Evolutionary conservation across 1,284 basidiomycete species (phyloP).

Genomic region (Wallemia hederae): DNA sequence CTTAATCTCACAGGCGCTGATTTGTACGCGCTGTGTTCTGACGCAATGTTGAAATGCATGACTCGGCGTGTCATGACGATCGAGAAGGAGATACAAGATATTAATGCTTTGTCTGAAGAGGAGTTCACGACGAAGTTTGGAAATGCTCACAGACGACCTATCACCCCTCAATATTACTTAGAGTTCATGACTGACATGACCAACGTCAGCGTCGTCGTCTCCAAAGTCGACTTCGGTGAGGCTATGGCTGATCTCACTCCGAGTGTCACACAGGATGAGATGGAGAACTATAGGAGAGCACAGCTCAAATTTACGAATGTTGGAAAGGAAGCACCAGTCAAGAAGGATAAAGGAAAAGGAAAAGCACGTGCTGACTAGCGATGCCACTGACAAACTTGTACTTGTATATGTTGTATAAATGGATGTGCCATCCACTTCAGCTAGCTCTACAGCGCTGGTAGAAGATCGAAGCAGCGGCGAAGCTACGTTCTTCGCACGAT

Average conservation of each 20-base stretch:
- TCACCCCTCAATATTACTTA: slow-evolving; percentile 80
- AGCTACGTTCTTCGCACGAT: no score
- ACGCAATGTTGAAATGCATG: slow-evolving; percentile 88
- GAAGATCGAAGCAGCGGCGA: no score
- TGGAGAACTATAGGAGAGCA: slow-evolving; percentile 54
- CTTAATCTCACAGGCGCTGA: slow-evolving; percentile 93
- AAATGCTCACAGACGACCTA: slow-evolving; percentile 28
- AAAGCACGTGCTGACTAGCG: slow-evolving; percentile 4
- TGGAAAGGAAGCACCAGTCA: neutral
- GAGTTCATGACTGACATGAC: slow-evolving; percentile 43
- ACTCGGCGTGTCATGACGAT: slow-evolving; percentile 54
- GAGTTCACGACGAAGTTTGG: neutral
- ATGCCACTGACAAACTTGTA: slow-evolving; percentile 22
- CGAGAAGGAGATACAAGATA: slow-evolving; percentile 34
- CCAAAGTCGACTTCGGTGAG: slow-evolving; percentile 37
- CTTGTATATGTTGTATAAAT: no score
- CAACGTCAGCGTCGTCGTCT: slow-evolving; percentile 51
- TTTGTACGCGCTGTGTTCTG: slow-evolving; percentile 88
- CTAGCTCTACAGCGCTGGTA: no score
- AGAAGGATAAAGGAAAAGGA: slow-evolving; percentile 6
- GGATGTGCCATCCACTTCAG: no score
- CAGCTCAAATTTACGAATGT: slow-evolving; percentile 33
- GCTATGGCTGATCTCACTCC: slow-evolving; percentile 54
- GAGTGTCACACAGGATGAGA: slow-evolving; percentile 62
- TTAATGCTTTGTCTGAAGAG: neutral